Base-by-base conservation (phyloP, 345 rosid genomes). In the Salix brachista region DNA sequence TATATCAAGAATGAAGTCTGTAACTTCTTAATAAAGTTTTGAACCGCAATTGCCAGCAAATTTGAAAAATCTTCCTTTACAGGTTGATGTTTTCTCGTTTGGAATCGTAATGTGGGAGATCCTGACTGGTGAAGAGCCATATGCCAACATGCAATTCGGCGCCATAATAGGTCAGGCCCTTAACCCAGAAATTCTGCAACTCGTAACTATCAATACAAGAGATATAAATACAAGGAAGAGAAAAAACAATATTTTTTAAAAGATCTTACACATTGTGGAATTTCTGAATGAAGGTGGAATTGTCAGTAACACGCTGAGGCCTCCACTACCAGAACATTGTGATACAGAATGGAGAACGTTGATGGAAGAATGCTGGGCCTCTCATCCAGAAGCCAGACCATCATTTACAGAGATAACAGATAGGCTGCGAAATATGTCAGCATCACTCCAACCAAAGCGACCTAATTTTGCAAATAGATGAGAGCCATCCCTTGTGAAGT, bases 21-120 rank as follows among this genome's bases (percentile, higher is more conserved):
- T 46, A 46, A 46, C 52, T 46, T 46, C 52, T 46, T 14, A 1
- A 46, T 46, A 46, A 14, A 46, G 52, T 12, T 46, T 14, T 2
- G 65, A 19, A 58, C 11, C n/a, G 0, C 6, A 17, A 18, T 7
- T 58, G 3, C n/a, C 25, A 34, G 7, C 37, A 23, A 4, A 6
- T 65, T 65, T 65, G n/a, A 7, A 6, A 9, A 58, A 58, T 72
- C 65, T 56, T 12, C 72, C n/a, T 44, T 26, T 58, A 67, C 82
- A 94, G 98, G 98, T 94, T n/a, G 97, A 94, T 85, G 90, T 94
- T 52, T 94, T 84, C 85, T 94, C 98, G 34, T 92, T 92, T 84
- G 98, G 98, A 54, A 86, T 94, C 17, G 87, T 84, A 11, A 82
- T 91, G 90, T 94, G 97, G 98, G 98, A 94, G 87, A 86, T 94